A percentile compares a stretch with the other conserved stretches of the same genome.
Evolutionary conservation across 371 early-diverging fungal genomes (phyloP).

Genomic region (Paramicrosporidium saccamoebae): DNA sequence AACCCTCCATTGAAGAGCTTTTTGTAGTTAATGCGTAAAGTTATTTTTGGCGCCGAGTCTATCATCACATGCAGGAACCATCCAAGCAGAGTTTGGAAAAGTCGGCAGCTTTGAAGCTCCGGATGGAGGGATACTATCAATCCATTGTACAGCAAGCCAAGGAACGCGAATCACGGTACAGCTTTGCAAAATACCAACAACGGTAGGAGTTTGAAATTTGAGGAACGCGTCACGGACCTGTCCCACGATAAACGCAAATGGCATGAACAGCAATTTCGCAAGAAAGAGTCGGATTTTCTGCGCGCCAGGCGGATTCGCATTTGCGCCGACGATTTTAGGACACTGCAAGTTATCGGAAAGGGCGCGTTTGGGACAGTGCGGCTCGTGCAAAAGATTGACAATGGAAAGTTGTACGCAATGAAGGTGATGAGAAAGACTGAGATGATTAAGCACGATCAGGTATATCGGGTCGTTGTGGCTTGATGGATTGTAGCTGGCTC

Average conservation of each 20-base stretch:
- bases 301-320: slow-evolving; percentile 64
- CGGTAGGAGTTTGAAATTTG: too few relatives aligned
- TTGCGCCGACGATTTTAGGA: slow-evolving; percentile 68
- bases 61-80: too few relatives aligned
- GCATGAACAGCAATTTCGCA: slow-evolving; percentile 19
- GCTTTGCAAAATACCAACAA: too few relatives aligned
- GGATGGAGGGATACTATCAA: too few relatives aligned
- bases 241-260: background rate
- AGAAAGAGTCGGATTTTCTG: slow-evolving; percentile 71
- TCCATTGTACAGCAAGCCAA: too few relatives aligned
- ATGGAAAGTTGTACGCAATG: slow-evolving; percentile 92
- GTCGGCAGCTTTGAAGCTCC: too few relatives aligned
- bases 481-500: slow-evolving; percentile 21
- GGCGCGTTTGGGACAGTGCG: slow-evolving; percentile 97
- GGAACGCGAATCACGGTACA: too few relatives aligned
- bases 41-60: too few relatives aligned
- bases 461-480: slow-evolving; percentile 4
- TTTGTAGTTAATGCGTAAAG: too few relatives aligned
- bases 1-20: too few relatives aligned
- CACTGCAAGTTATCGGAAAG: slow-evolving; percentile 95
- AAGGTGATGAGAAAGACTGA: slow-evolving; percentile 77
- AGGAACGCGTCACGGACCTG: too few relatives aligned
- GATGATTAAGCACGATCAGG: slow-evolving; percentile 89
- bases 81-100: too few relatives aligned
- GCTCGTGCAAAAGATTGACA: slow-evolving; percentile 72